Conservation (phyloP, 805 yeast genomes). For the Hanseniaspora clermontiae region DNA sequence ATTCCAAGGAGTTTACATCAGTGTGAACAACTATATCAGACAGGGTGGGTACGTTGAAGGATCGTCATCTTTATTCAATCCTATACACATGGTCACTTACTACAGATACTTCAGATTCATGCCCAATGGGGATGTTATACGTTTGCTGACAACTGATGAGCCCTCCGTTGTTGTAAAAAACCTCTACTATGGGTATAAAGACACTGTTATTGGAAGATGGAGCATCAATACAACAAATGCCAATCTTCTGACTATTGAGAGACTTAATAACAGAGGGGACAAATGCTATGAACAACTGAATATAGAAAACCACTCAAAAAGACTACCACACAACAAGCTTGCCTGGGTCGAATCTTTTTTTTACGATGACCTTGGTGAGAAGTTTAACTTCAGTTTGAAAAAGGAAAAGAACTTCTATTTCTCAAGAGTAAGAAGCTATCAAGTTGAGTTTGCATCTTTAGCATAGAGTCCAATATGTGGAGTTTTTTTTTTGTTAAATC, state of each 20-base stretch:
- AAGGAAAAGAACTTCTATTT: conserved; percentile 75
- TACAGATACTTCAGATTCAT: conserved; percentile 74
- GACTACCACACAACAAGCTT: conserved; percentile 51
- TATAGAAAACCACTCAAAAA: conserved; percentile 47
- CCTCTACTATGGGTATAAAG: conserved; percentile 30
- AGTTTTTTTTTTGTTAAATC: no score
- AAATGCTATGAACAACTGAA: conserved; percentile 50
- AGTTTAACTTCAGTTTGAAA: conserved; percentile 42
- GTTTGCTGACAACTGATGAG: conserved; percentile 57
- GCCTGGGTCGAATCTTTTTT: conserved; percentile 59
- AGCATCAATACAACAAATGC: conserved; percentile 37
- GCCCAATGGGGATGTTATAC: conserved; percentile 62
- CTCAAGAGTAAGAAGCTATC: conserved; percentile 41
- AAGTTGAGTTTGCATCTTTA: conserved; percentile 10
- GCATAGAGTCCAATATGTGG: background rate
- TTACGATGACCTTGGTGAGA: conserved; percentile 42
- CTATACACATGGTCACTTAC: conserved; percentile 74
- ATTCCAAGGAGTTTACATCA: conserved; percentile 71
- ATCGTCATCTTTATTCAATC: conserved; percentile 55
- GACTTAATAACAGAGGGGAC: conserved; percentile 46
- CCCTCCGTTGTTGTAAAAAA: conserved; percentile 56
- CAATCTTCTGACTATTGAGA: conserved; percentile 41
- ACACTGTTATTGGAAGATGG: conserved; percentile 45
- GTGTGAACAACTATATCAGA: conserved; percentile 70
- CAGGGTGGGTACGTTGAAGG: conserved; percentile 67